Conservation (phyloP, 2,329 filamentous ascomycete genomes). For the Aspergillus fischeri region DNA sequence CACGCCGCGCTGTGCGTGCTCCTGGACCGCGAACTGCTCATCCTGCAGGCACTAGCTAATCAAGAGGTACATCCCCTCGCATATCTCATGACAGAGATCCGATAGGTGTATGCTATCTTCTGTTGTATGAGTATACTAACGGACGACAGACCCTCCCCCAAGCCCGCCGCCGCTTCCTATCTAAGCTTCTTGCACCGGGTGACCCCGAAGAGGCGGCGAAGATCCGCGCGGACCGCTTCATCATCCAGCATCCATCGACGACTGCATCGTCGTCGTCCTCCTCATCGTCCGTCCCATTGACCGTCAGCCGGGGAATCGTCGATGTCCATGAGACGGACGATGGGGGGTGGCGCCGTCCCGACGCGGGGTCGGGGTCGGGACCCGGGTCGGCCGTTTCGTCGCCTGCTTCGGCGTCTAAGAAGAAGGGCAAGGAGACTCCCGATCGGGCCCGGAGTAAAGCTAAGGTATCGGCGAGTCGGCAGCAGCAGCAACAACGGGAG, state of each 20-base stretch:
- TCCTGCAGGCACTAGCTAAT: slow-evolving; percentile 37
- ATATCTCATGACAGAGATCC: neutral
- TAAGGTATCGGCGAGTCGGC: slow-evolving; percentile 7
- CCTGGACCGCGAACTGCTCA: slow-evolving; percentile 36
- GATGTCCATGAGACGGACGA: slow-evolving; percentile 22
- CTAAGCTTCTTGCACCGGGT: slow-evolving; percentile 31
- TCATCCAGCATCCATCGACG: slow-evolving; percentile 13
- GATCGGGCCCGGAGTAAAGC: slow-evolving; percentile 8
- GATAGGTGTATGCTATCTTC: neutral
- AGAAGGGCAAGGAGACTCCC: slow-evolving; percentile 10
- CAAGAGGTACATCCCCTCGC: slow-evolving; percentile 21
- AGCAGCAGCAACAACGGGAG: slow-evolving; percentile 7
- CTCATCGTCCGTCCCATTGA: neutral
- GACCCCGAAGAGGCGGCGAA: slow-evolving; percentile 23
- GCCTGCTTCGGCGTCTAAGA: slow-evolving; percentile 7
- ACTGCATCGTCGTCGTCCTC: neutral
- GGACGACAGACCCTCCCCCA: slow-evolving; percentile 35
- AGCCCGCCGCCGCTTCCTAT: slow-evolving; percentile 33
- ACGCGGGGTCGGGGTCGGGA: neutral
- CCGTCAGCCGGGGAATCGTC: slow-evolving; percentile 15
- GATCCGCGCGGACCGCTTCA: slow-evolving; percentile 26
- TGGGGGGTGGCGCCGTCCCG: slow-evolving; percentile 17
- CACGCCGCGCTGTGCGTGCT: slow-evolving; percentile 37
- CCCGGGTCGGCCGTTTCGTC: slow-evolving; percentile 2
- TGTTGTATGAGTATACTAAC: neutral